Evolutionary conservation across 2,329 filamentous ascomycete genomes (phyloP).

Genomic region (Boeremia lycopersici): DNA sequence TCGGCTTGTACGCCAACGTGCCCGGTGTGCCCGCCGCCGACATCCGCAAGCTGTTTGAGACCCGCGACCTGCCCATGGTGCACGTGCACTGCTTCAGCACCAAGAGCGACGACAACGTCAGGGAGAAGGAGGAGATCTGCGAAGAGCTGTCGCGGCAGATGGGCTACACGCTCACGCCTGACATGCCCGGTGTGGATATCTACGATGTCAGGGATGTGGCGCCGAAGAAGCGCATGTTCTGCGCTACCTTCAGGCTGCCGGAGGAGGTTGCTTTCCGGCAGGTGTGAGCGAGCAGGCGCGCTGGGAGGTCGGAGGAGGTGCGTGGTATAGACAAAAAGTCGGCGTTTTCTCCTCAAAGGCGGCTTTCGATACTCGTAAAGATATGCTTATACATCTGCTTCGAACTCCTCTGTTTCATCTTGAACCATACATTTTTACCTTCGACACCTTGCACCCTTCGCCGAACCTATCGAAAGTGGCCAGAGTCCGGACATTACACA

Average conservation of each 20-base stretch:
- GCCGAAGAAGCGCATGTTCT: conserved; percentile 96
- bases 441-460: no score
- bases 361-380: conserved; percentile 4
- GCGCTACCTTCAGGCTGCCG: conserved; percentile 87
- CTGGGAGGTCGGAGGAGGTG: background rate
- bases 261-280: conserved; percentile 76
- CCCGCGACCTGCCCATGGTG: conserved; percentile 73
- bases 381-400: background rate
- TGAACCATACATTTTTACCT: background rate
- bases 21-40: conserved; percentile 29
- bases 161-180: conserved; percentile 61
- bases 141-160: conserved; percentile 68
- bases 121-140: conserved; percentile 65
- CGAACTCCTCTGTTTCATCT: background rate
- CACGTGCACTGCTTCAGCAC: conserved; percentile 95
- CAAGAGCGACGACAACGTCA: conserved; percentile 76
- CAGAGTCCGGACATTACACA: background rate
- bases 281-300: background rate
- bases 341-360: background rate
- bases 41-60: conserved; percentile 46
- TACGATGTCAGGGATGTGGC: conserved; percentile 82
- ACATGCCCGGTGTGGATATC: conserved; percentile 63
- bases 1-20: conserved; percentile 76
- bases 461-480: no score
- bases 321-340: conserved; percentile 1